Evolutionary conservation across 1,284 basidiomycete species (phyloP), one percentile per base, ranked within the genome.

Genomic region (Wolfiporia cocos): DNA sequence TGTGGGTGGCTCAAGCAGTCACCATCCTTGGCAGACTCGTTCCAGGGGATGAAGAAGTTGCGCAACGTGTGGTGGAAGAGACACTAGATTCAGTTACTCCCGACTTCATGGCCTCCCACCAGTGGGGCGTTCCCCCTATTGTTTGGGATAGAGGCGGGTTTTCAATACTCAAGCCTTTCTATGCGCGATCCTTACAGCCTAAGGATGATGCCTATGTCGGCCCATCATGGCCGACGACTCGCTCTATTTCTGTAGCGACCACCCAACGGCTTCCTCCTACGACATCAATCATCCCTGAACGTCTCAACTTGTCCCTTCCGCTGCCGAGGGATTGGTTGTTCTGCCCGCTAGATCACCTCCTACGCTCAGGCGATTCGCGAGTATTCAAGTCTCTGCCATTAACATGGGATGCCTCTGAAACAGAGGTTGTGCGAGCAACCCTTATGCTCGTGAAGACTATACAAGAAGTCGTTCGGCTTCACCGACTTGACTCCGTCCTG

Each of bases 381-480:
- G 84, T 88, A 1, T 83, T 93, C 62, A 72, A 74, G 37, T 61
- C 63, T n/a, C 67, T 90, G 2, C 89, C 91, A 1, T 52, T 65
- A 0, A 71, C 74, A 4, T 96, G 92, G 92, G 73, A 86, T 56
- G 79, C 81, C 0, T 84, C 78, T 15, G 93, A 97, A 62, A 69
- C 78, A 11, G 86, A 94, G 22, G 68, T 97, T 11, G 81, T 86
- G 9, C 76, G 81, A 17, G 77, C 81, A 1, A 51, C 60, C 5
- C 49, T 66, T 7, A 47, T 65, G 5, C 50, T 65, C 15, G 52
- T 55, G 3, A 51, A 52, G 11, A 49, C 59, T 28, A 50, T 51
- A 20, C 53, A 59, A 23, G 55, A 61, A 37, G 54, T 56, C 17
- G 37, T 83, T n/a, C 49, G 48, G n/a, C 58, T 53, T 12, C 72